Base-by-base conservation (phyloP, 192 early-diverging fungal genomes). In the Coemansia sp. region DNA sequence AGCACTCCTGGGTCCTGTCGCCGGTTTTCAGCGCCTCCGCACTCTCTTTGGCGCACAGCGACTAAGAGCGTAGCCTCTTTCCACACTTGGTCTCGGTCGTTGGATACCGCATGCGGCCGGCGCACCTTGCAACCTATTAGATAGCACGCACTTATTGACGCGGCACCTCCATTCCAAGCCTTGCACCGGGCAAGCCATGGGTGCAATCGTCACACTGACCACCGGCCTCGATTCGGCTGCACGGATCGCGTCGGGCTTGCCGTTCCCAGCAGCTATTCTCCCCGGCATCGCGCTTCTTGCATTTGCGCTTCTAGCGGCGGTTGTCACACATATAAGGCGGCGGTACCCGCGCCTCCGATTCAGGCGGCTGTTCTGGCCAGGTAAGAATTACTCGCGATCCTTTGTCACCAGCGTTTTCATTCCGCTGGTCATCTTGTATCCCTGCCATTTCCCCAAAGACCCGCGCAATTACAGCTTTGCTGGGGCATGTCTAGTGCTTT, bases 201-300 rank as follows among this genome's bases (percentile, higher is more conserved):
- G 42, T 26, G 27, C n/a, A 45, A 7, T 26, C n/a, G 18, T 35
- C 58, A 53, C 50, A 52, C 14, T 8, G 0, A 22, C 50, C 13
- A 17, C 27, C 35, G 34, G 37, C 22, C 17, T 17, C 5, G 19
- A 22, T 18, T 37, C 21, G 15, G 29, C 25, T 9, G 46, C 37
- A 23, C 25, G 26, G 42, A 36, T 48, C 36, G 45, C 26, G 17
- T 30, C 27, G 15, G 30, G 50, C 42, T 26, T 48, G 42, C 43
- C 34, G 19, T 62, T 43, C 30, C 19, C 56, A 8, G 55, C 56
- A 13, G 51, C 42, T 18, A 56, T 67, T 23, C 45, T 66, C 5
- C 70, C 70, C 18, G 70, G 70, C 23, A 37, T 58, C 8, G 48
- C 50, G 30, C 50, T 73, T 18, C 58, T 73, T 22, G 51, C 27